Percentiles rank a stretch among this genome's conserved stretches.
Evolutionary conservation across 495 filamentous ascomycete species (phyloP).

Genomic region (Penicillium psychrofluorescens): DNA sequence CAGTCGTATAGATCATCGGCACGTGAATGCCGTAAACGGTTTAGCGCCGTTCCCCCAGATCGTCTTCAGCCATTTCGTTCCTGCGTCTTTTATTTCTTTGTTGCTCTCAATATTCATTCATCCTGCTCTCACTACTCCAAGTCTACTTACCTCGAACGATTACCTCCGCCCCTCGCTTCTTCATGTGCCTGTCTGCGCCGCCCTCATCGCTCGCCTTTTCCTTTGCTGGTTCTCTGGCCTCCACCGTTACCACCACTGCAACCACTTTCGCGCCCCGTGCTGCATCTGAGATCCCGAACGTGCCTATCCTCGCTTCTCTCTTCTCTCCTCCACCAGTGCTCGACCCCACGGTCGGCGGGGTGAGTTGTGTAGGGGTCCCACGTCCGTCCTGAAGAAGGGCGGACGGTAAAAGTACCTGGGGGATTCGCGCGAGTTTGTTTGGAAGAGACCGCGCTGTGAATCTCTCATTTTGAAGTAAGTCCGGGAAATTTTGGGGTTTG

Average conservation of each 20-base stretch:
- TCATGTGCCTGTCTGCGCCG: constrained; percentile 35
- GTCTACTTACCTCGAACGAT: no score
- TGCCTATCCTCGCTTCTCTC: constrained; percentile 4
- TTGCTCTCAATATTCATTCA: no score
- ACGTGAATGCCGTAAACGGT: no score
- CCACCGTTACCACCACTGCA: constrained; percentile 8
- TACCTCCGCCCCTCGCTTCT: constrained; percentile 16
- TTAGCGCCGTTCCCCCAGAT: no score
- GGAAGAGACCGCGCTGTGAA: not conserved
- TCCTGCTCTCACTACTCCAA: no score
- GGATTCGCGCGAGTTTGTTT: not conserved
- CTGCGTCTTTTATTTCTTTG: no score
- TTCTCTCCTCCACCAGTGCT: constrained; percentile 11
- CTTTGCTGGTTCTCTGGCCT: constrained; percentile 24
- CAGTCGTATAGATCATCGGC: no score
- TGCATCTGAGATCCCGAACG: constrained; percentile 5
- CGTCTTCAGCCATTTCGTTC: no score
- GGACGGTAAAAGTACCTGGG: constrained; percentile 44
- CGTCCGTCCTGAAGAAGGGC: constrained; percentile 55
- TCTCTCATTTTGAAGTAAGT: constrained; percentile 12
- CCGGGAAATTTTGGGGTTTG: not conserved
- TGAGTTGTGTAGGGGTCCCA: constrained; percentile 47
- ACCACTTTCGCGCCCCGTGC: not conserved
- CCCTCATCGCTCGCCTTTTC: constrained; percentile 25
- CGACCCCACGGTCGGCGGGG: constrained; percentile 23